phyloP scores from a whole-genome alignment of 805 yeast species.

The Candida tibetensis region DNA sequence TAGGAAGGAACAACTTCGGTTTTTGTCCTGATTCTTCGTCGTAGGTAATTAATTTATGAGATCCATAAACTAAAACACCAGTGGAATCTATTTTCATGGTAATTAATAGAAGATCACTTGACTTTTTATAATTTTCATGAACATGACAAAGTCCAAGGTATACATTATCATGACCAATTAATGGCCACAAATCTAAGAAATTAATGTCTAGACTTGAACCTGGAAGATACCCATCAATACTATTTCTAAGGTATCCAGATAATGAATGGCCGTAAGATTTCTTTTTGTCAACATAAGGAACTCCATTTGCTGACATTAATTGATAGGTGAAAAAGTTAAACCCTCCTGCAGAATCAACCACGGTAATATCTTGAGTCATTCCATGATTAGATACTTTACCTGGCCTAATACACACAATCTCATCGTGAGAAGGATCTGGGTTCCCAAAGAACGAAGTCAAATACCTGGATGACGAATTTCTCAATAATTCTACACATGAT shows the following conservation, averaged over 20 bases:
- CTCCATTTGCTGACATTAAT: slow-evolving; percentile 26
- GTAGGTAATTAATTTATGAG: slow-evolving; percentile 58
- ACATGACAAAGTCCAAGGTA: slow-evolving; percentile 41
- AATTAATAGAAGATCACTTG: slow-evolving; percentile 43
- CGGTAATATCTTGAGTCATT: slow-evolving; percentile 34
- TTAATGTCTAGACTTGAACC: slow-evolving; percentile 48
- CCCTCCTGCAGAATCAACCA: slow-evolving; percentile 47
- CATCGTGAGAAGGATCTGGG: slow-evolving; percentile 30
- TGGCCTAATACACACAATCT: slow-evolving; percentile 56
- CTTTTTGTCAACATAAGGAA: slow-evolving; percentile 24
- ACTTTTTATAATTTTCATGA: slow-evolving; percentile 11
- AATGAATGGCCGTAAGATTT: slow-evolving; percentile 32
- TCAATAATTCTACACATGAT: slow-evolving; percentile 31
- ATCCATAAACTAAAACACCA: slow-evolving; percentile 56
- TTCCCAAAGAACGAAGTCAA: slow-evolving; percentile 7
- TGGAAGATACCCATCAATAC: slow-evolving; percentile 42
- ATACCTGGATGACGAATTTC: slow-evolving; percentile 6
- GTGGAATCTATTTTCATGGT: slow-evolving; percentile 51
- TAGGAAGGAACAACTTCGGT: slow-evolving; percentile 56
- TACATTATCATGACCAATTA: slow-evolving; percentile 29
- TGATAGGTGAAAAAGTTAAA: slow-evolving; percentile 31
- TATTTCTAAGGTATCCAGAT: slow-evolving; percentile 26
- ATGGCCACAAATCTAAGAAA: slow-evolving; percentile 62
- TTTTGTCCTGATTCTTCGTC: slow-evolving; percentile 13
- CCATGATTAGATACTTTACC: slow-evolving; percentile 55